A percentile compares a stretch with the other conserved stretches of the same genome.
phyloP scores from a whole-genome alignment of 2,329 filamentous ascomycete species.

The Colletotrichum viniferum region DNA sequence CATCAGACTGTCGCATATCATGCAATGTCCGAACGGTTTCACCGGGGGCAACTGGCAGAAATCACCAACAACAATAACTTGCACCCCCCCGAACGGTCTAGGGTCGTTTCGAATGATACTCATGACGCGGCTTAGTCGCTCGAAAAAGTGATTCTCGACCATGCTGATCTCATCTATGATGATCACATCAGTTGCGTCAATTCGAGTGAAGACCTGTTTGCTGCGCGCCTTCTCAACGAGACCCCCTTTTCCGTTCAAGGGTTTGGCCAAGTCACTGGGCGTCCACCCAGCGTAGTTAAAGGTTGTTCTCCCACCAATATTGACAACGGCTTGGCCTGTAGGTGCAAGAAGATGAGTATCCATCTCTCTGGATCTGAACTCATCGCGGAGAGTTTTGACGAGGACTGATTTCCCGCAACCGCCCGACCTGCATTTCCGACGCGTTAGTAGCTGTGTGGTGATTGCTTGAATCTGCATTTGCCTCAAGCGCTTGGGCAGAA shows the following conservation, averaged over 20 bases:
- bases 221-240: too few relatives aligned
- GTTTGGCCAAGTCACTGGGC: conserved; percentile 25
- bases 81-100: not conserved
- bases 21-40: not conserved
- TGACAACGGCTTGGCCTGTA: conserved; percentile 62
- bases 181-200: too few relatives aligned
- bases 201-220: too few relatives aligned
- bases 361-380: too few relatives aligned
- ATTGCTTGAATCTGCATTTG: too few relatives aligned
- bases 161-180: conserved; percentile 72
- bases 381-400: not conserved
- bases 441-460: too few relatives aligned
- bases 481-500: too few relatives aligned
- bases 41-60: not conserved
- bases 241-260: too few relatives aligned
- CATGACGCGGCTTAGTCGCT: conserved; percentile 57
- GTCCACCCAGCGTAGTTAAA: conserved; percentile 64
- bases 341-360: conserved; percentile 52
- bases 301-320: conserved; percentile 60
- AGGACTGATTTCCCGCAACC: conserved; percentile 6
- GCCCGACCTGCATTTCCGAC: not conserved
- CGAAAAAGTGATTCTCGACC: conserved; percentile 68
- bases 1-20: too few relatives aligned
- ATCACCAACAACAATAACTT: not conserved
- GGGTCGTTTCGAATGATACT: not conserved